Base-by-base conservation (phyloP, 2,329 filamentous ascomycete species). In the Sordariomycetes sp. region DNA sequence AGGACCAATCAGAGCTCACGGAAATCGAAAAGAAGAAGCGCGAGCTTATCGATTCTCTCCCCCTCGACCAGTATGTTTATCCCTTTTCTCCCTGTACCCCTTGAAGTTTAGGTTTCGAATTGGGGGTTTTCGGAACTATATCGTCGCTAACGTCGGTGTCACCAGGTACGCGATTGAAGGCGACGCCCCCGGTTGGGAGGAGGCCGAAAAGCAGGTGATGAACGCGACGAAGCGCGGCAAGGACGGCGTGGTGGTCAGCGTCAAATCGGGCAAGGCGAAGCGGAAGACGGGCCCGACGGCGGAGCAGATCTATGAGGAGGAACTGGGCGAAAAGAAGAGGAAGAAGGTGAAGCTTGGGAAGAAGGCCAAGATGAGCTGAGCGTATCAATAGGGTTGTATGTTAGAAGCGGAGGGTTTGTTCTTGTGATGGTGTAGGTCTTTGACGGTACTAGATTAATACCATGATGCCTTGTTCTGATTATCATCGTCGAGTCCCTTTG, bases 41-140 rank as follows among this genome's bases (percentile, higher is more conserved):
- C 64, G 88, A 89, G 63, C 76, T 97, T 62, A 96, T 97, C 65
- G 89, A 96, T 74, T 87, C 90, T 61, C 74, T 97, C 60, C 91
- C 92, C 52, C 76, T 97, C 56, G 90, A 96, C 65, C 85, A 88
- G 65, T 69, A 63, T 65, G 70, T 63, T 39, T n/a, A 15, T 25
- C n/a, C 22, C 25, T 55, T 36, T 50, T 17, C 17, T 56, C 35
- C 35, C 34, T 53, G 28, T 35, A 7, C 8, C 45, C 20, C 24
- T 22, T 20, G 2, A 45, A 50, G 24, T 5, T 22, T 50, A 12
- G 10, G 12, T 22, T 50, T 22, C 12, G 7, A 10, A 17, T 4
- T 39, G 5, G 15, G 34, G 24, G 34, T 35, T n/a, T 35, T 32
- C 48, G 42, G 42, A 32, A n/a, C 10, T 34, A 2, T 12, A 17